Evolutionary conservation across 768 basidiomycete species (phyloP), one percentile per base, ranked within the genome.

Genomic region (Mycena kentingensis): DNA sequence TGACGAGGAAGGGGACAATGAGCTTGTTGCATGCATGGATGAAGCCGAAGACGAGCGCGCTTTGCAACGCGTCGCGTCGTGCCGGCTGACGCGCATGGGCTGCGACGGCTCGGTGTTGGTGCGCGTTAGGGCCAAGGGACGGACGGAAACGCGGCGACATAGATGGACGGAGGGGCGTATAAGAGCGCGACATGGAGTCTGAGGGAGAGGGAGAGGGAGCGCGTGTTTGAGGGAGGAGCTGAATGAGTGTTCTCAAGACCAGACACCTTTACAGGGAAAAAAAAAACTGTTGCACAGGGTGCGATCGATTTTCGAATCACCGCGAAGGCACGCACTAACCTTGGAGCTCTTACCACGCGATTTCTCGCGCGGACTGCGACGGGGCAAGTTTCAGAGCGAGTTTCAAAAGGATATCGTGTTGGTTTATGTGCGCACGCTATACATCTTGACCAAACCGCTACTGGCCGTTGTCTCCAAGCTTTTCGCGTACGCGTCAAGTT

Each of bases 401-500:
- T n/a, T n/a, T n/a, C n/a, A n/a, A n/a, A n/a, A n/a, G n/a, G n/a
- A n/a, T n/a, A n/a, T n/a, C n/a, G n/a, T n/a, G n/a, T n/a, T n/a
- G n/a, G n/a, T n/a, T 26, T 32, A 56, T 52, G 49, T 38, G 60
- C 75, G 76, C 1, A 86, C 81, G 0, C 79, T 85, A 64, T 90
- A 95, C 87, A 91, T 93, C 73, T 91, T 91, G n/a, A 90, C 86
- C 53, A 96, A 68, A 25, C 85, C 82, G 29, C 74, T 79, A 57
- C 78, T 77, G 21, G 83, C 78, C 46, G 78, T 79, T 54, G 79
- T 79, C 46, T 81, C 89, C 57, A 96, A 73, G 50, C 80, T 87
- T 77, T 85, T 88, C 29, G 86, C 88, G 60, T 90, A 85, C 7
- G 82, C 89, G 69, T 96, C 93, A 56, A 95, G 82, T 73, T 92